These are phyloP conservation scores for Adansonia grandidieri DNA, from an alignment of 441 rosid species.

Conservation along the genomic window DNA sequence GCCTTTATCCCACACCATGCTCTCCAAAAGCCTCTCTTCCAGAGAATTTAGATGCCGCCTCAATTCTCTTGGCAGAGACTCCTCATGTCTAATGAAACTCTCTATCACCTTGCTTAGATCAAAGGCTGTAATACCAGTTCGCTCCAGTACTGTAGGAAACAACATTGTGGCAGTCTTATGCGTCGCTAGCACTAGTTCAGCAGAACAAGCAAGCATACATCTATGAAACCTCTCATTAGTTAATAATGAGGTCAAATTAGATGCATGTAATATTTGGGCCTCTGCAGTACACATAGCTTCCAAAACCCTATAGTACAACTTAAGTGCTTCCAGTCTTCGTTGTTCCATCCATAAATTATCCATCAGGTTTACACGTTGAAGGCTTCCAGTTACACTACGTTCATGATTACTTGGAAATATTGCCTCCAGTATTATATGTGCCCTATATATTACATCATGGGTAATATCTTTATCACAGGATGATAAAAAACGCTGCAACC, in stretches of 20 bases:
- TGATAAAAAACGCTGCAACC: constrained; percentile 67
- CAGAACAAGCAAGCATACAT: constrained; percentile 98
- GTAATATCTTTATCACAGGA: constrained; percentile 88
- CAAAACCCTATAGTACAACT: constrained; percentile 87
- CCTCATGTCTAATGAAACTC: constrained; percentile 96
- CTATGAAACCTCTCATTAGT: constrained; percentile 98
- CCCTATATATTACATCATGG: constrained; percentile 78
- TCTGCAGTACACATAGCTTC: constrained; percentile 97
- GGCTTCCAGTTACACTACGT: constrained; percentile 61
- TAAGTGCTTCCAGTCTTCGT: constrained; percentile 79
- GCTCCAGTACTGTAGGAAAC: constrained; percentile 94
- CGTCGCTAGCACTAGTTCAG: constrained; percentile 92
- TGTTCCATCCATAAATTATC: constrained; percentile 98
- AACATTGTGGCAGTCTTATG: constrained; percentile 92
- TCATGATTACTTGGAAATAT: constrained; percentile 84
- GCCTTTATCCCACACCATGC: constrained; percentile 99
- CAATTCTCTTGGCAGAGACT: constrained; percentile 93
- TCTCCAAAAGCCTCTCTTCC: constrained; percentile 95
- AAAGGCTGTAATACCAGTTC: constrained; percentile 97
- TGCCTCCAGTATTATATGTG: constrained; percentile 85
- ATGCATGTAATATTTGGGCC: constrained; percentile 76
- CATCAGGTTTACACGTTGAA: constrained; percentile 78
- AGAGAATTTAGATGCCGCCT: constrained; percentile 94
- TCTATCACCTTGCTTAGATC: constrained; percentile 99
- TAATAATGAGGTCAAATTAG: constrained; percentile 82